These are phyloP conservation scores for Helenozyma rhizophorensis DNA, from an alignment of 805 yeast genomes.

Conservation along the genomic window DNA sequence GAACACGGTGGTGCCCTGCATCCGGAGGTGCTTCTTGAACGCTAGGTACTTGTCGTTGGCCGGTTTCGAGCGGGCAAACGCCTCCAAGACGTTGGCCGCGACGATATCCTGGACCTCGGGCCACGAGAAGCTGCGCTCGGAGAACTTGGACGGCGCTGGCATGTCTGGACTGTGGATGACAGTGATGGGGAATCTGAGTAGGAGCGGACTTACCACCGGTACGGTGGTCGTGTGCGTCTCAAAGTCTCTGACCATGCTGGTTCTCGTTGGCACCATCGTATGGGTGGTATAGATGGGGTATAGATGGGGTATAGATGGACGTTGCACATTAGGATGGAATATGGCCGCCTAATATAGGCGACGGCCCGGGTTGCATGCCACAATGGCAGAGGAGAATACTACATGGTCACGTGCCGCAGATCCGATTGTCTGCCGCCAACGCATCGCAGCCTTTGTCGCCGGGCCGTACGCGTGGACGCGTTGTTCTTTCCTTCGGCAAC, in stretches of 20 bases:
- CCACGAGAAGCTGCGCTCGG: slow-evolving; percentile 45
- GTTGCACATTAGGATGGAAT: no score
- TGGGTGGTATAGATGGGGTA: no score
- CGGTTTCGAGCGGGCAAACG: slow-evolving; percentile 45
- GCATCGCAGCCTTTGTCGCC: no score
- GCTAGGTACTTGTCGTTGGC: slow-evolving; percentile 41
- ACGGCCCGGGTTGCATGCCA: no score
- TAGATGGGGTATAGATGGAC: no score
- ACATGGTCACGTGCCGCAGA: no score
- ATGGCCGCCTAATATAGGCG: no score
- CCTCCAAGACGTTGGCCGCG: slow-evolving; percentile 38
- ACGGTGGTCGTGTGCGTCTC: neutral
- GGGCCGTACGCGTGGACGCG: no score
- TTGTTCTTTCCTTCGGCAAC: no score
- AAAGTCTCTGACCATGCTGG: neutral
- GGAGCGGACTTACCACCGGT: neutral
- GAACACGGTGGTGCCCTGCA: slow-evolving; percentile 37
- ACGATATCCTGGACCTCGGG: slow-evolving; percentile 36
- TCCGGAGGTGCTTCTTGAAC: slow-evolving; percentile 40
- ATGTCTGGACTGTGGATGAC: slow-evolving; percentile 26
- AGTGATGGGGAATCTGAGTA: slow-evolving; percentile 7
- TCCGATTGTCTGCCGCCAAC: no score
- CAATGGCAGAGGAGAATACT: no score
- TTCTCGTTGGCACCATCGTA: no score
- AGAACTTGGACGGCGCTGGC: slow-evolving; percentile 35